Conservation (phyloP, 805 yeast species). For the Candida parachauliodes region DNA sequence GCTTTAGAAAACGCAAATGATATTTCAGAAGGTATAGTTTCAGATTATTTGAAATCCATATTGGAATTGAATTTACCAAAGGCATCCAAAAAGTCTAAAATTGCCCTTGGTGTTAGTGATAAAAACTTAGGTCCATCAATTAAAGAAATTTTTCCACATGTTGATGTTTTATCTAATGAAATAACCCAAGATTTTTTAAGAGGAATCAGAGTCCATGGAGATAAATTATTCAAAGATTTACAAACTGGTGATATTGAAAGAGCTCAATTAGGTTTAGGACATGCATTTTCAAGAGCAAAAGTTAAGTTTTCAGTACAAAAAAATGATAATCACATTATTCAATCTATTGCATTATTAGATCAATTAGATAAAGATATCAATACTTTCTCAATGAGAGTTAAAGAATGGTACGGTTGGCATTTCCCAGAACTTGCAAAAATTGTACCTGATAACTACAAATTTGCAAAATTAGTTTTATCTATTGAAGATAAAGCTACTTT, state of each 20-base stretch:
- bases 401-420: constrained; percentile 99
- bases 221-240: constrained; percentile 83
- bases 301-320: constrained; percentile 98
- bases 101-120: constrained; percentile 86
- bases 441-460: constrained; percentile 83
- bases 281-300: constrained; percentile 98
- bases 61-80: constrained; percentile 90
- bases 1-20: constrained; percentile 98
- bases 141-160: constrained; percentile 83
- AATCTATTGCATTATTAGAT: constrained; percentile 95
- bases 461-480: constrained; percentile 75
- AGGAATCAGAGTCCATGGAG: constrained; percentile 90
- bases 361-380: constrained; percentile 98
- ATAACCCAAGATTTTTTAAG: constrained; percentile 91
- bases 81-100: constrained; percentile 61
- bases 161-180: constrained; percentile 89
- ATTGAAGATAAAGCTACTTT: constrained; percentile 86
- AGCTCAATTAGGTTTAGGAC: constrained; percentile 98
- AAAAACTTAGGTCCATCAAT: constrained; percentile 94
- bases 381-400: constrained; percentile 94
- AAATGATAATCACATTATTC: constrained; percentile 98
- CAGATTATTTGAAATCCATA: constrained; percentile 85
- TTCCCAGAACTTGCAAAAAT: constrained; percentile 95
- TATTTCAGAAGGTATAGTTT: constrained; percentile 93
- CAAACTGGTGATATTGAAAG: constrained; percentile 95